These are phyloP conservation scores for Sodiomyces alkalinus DNA, from an alignment of 2,329 filamentous ascomycete species.

Conservation along the genomic window DNA sequence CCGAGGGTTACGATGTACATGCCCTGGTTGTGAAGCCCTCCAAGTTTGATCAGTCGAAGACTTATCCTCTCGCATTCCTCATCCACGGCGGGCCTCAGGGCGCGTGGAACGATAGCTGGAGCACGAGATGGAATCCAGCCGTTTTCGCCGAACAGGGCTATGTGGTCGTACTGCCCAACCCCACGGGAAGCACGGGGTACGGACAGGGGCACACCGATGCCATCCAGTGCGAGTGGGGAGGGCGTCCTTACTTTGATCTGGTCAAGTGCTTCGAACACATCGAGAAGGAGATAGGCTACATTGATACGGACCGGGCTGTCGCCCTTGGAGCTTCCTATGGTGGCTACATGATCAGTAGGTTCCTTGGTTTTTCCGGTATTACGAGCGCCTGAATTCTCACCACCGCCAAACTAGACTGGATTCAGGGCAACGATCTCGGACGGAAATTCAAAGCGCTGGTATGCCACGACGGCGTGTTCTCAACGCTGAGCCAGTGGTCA, in stretches of 20 bases:
- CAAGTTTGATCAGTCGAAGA: slow-evolving; percentile 51
- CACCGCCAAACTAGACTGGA: slow-evolving; percentile 47
- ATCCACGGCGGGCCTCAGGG: slow-evolving; percentile 76
- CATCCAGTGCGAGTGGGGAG: slow-evolving; percentile 72
- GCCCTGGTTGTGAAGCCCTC: slow-evolving; percentile 54
- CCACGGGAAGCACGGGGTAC: slow-evolving; percentile 71
- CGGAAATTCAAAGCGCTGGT: slow-evolving; percentile 78
- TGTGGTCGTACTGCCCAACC: slow-evolving; percentile 67
- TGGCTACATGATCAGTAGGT: slow-evolving; percentile 57
- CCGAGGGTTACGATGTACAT: slow-evolving; percentile 50
- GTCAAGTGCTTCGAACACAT: slow-evolving; percentile 66
- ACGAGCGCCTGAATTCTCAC: background rate
- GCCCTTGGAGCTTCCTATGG: slow-evolving; percentile 63
- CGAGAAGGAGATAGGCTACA: slow-evolving; percentile 45
- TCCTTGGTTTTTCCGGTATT: slow-evolving; percentile 1
- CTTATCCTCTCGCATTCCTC: slow-evolving; percentile 64
- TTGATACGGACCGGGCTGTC: slow-evolving; percentile 55
- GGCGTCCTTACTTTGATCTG: slow-evolving; percentile 69
- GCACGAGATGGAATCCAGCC: slow-evolving; percentile 72
- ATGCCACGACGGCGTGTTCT: slow-evolving; percentile 78
- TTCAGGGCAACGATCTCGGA: slow-evolving; percentile 72
- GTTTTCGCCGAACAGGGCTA: slow-evolving; percentile 82
- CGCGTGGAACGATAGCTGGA: slow-evolving; percentile 63
- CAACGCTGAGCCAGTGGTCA: slow-evolving; percentile 47
- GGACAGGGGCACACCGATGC: slow-evolving; percentile 64